A percentile compares a stretch with the other conserved stretches of the same genome.
These are phyloP conservation scores for Sporobolus alterniflorus DNA, from an alignment of 202 grass and related monocot genomes.

Conservation along the genomic window DNA sequence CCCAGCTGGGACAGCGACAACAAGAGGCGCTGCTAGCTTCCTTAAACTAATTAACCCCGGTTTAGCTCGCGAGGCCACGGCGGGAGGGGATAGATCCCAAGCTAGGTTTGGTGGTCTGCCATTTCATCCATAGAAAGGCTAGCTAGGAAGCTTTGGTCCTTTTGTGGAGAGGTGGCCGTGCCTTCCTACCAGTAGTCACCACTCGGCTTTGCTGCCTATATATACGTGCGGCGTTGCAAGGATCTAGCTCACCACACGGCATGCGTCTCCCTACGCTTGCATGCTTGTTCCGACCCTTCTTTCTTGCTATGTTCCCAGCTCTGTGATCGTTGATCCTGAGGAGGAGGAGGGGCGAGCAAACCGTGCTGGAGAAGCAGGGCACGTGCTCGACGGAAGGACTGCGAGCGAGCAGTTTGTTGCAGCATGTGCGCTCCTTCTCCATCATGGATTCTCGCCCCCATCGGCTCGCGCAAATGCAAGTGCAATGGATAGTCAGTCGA, in stretches of 20 bases:
- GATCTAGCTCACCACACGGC: not conserved
- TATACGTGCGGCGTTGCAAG: not conserved
- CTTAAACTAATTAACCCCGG: slow-evolving; percentile 6
- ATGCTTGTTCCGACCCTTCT: not conserved
- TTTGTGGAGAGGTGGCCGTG: not conserved
- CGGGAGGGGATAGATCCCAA: not conserved
- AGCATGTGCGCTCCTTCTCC: slow-evolving; percentile 75
- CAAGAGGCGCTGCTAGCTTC: not conserved
- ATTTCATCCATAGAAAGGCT: slow-evolving; percentile 21
- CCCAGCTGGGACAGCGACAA: slow-evolving; percentile 21
- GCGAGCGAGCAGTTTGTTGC: not conserved
- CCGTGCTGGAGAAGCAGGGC: slow-evolving; percentile 76
- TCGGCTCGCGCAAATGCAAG: not conserved
- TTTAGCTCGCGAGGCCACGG: not conserved
- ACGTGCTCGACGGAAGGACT: slow-evolving; percentile 43
- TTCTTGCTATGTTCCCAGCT: not conserved
- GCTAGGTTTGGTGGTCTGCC: slow-evolving; percentile 61
- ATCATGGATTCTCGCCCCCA: slow-evolving; percentile 56
- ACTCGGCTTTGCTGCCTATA: slow-evolving; percentile 20
- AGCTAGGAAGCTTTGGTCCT: slow-evolving; percentile 27
- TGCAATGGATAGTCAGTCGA: not conserved
- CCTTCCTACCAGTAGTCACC: slow-evolving; percentile 7
- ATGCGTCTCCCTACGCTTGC: not conserved
- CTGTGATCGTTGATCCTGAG: not conserved
- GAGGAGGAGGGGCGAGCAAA: slow-evolving; percentile 49